These are phyloP conservation scores for Kwoniella pini DNA, from an alignment of 768 basidiomycete genomes.

Conservation along the genomic window DNA sequence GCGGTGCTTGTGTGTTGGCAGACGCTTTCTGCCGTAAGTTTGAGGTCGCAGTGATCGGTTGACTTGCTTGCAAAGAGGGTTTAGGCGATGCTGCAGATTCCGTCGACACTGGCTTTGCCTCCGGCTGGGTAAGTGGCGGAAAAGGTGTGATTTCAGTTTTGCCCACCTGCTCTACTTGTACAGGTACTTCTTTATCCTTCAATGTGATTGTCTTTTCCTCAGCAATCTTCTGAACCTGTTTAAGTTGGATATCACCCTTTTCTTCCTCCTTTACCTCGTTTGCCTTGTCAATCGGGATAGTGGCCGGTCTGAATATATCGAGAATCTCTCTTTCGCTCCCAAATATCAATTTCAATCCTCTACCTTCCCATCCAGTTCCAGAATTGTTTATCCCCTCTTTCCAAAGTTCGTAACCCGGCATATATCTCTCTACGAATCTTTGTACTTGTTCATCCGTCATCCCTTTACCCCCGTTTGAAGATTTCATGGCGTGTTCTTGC, in stretches of 20 bases:
- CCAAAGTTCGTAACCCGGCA: slow-evolving; percentile 91
- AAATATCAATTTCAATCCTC: slow-evolving; percentile 28
- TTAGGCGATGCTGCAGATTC: no score
- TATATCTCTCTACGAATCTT: slow-evolving; percentile 83
- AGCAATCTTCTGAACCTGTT: background rate
- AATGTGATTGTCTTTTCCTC: background rate
- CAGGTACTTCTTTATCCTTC: background rate
- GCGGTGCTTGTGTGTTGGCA: background rate
- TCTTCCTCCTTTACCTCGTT: slow-evolving; percentile 2
- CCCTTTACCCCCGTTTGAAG: slow-evolving; percentile 76
- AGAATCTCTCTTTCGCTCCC: slow-evolving; percentile 31
- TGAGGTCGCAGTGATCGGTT: background rate
- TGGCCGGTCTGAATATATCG: background rate
- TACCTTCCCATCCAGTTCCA: slow-evolving; percentile 28
- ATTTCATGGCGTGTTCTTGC: slow-evolving; percentile 89
- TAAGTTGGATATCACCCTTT: slow-evolving; percentile 2
- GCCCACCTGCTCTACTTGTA: background rate
- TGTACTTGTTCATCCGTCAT: slow-evolving; percentile 84
- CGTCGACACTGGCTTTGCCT: no score
- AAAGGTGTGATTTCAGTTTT: slow-evolving; percentile 6
- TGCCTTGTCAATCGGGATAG: background rate
- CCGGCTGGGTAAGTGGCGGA: background rate
- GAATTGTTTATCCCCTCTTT: slow-evolving; percentile 61
- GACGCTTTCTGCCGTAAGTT: background rate
- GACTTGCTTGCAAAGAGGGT: no score